Base-by-base conservation (phyloP, 495 filamentous ascomycete genomes). In the Rhypophila decipiens region DNA sequence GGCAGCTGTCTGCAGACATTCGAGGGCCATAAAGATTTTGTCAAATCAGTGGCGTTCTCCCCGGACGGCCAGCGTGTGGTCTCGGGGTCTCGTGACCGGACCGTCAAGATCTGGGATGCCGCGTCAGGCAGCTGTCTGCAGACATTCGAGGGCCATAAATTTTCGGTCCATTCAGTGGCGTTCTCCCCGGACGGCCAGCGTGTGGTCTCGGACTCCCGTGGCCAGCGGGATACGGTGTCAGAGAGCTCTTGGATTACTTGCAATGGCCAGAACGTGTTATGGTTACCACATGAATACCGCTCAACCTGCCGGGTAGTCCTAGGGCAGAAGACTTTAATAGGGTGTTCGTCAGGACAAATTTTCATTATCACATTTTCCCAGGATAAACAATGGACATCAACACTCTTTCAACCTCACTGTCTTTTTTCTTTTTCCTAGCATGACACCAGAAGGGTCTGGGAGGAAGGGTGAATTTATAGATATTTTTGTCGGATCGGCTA, bases 21-120 rank as follows among this genome's bases (percentile, higher is more conserved):
- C 19, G 15, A 51, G 27, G 40, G 47, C 40, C 33, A 50, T 44
- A 17, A 22, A 9, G 10, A 41, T 17, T 41, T 1, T 24, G 42
- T 51, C 39, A 1, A 13, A 7, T 47, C 39, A 17, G 42, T 51
- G 0, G 49, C 33, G 4, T 52, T 52, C 39, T 52, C 39, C 3
- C 39, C 39, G 3, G 31, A 52, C 42, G 33, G 39, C 39, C n/a
- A 95, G 54, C 78, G 93, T 21, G 78, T 96, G 15, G 87, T 87
- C 22, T 95, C 89, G 0, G 82, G 84, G 10, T 95, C 90, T 0
- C 86, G 85, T 3, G 90, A 96, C 65, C 80, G 85, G 51, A 94
- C 89, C 0, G 79, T 93, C 44, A 94, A 95, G 64, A 72, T 95
- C 10, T 96, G 90, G 90, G 89, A 96, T 67, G 67, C 95, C 39